Evolutionary conservation across 495 filamentous ascomycete genomes (phyloP), one percentile per base, ranked within the genome.

Genomic region (Bacidia rubella): DNA sequence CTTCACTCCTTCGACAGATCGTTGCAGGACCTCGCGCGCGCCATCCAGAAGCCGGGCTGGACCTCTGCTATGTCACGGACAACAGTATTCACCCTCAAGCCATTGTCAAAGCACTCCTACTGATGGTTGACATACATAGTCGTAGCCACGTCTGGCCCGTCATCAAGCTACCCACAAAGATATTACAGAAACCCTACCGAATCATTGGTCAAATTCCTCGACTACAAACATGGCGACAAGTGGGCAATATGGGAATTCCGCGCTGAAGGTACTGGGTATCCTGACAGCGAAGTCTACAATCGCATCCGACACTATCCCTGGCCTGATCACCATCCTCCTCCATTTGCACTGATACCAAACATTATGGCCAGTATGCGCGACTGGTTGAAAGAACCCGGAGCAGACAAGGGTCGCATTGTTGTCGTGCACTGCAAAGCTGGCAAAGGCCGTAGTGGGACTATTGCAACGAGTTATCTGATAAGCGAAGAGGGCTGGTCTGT

Each of bases 191-290:
- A 93, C 60, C 92, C 92, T 0, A 82, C 90, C 43, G 82, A 90
- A 58, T 74, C 77, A 11, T 78, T 98, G 3, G 82, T 97, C 47
- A 76, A 77, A 26, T 97, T 86, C 63, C 83, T 98, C 39, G 86
- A 97, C 67, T 68, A 70, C 19, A 86, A 86, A 55, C 92, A 98
- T 71, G 82, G 78, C 49, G 65, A 73, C 10, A 70, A 87, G 52
- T 97, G 90, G 92, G 77, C 81, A 10, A 95, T 98, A 57, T 98
- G 88, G 87, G 92, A 98, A 62, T 96, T 97, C 61, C 81, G 93
- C 32, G 92, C 87, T 27, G 92, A 98, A 64, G 92, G 92, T 9
- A 95, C 93, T 0, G 92, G 92, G 0, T 98, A 98, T 60, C 86
- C 86, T 0, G 92, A 97, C 64, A 75, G 75, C 22, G 90, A 92